Base-by-base conservation (phyloP, 257 asterid species). In the Salvia splendens region DNA sequence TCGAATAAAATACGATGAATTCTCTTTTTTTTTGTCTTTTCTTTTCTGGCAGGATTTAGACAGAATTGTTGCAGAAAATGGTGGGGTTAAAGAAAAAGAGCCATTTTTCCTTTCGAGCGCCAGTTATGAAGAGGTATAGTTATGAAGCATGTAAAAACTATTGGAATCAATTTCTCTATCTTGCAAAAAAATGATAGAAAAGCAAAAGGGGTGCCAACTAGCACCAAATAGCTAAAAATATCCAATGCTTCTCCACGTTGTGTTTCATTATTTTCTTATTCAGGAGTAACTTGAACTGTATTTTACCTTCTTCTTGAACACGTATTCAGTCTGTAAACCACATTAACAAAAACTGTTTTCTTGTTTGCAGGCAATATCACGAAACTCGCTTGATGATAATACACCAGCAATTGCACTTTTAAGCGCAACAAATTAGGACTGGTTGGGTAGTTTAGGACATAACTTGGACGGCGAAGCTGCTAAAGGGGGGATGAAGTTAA, bases 81-180 rank as follows among this genome's bases (percentile, higher is more conserved):
- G 85, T 12, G 99, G 95, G 70, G 48, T 85, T 68, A 78, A 75
- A 54, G 99, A 88, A 65, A 83, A 82, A 69, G 99, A 90, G 71
- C 99, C 96, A 67, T 93, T 93, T 80, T 83, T 67, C 64, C 94
- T 93, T 62, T 76, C 87, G 33, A 79, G 70, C 65, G 36, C 77
- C 64, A 55, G 75, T 70, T 79, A 62, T 64, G 87, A 80, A 53
- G 79, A 87, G 90, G 97, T 85, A 84, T 56, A 2, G 50, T 24
- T 64, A 69, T 48, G 56, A 53, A 43, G 47, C 62, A 8, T 43
- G 12, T 59, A 8, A 12, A 46, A 59, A 16, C 33, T 62, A 49
- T 12, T 28, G 38, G 14, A 58, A 14, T 54, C 64, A 16, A 7
- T 60, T 55, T 66, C 20, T 59, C 2, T 36, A 12, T 30, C 36